These are phyloP conservation scores for Mortierella antarctica DNA, from an alignment of 192 early-diverging fungal species.

Conservation along the genomic window DNA sequence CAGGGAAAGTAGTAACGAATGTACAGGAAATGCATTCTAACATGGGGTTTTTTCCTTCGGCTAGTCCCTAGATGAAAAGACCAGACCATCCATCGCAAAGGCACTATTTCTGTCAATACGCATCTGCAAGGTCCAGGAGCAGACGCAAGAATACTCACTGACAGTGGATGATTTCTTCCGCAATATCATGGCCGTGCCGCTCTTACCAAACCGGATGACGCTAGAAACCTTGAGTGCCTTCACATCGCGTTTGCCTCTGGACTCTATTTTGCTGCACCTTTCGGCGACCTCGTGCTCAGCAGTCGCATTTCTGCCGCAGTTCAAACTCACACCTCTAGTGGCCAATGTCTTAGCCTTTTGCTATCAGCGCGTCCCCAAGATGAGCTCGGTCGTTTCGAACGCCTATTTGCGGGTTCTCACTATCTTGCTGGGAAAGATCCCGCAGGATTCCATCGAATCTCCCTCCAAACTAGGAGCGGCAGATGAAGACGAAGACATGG, in stretches of 20 bases:
- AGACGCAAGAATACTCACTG: not conserved
- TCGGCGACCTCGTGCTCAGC: slow-evolving; percentile 55
- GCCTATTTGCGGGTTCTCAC: slow-evolving; percentile 54
- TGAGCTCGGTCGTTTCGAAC: slow-evolving; percentile 16
- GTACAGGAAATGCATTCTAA: not conserved
- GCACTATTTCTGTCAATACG: slow-evolving; percentile 27
- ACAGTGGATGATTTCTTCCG: slow-evolving; percentile 49
- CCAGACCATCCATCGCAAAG: slow-evolving; percentile 13
- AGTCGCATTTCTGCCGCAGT: slow-evolving; percentile 51
- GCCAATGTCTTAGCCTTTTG: slow-evolving; percentile 26
- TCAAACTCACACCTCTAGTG: slow-evolving; percentile 22
- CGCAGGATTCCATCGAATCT: slow-evolving; percentile 20
- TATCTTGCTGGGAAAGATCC: slow-evolving; percentile 42
- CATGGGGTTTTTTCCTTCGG: not conserved
- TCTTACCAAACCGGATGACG: slow-evolving; percentile 58
- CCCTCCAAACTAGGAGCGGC: slow-evolving; percentile 13
- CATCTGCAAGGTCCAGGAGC: slow-evolving; percentile 17
- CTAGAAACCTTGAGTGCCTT: slow-evolving; percentile 51
- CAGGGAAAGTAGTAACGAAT: not conserved
- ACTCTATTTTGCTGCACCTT: slow-evolving; percentile 47
- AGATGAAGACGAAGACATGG: slow-evolving; percentile 57
- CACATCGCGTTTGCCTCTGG: slow-evolving; percentile 53
- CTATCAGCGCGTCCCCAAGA: slow-evolving; percentile 32
- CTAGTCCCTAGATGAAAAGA: slow-evolving; percentile 43
- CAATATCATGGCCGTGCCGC: slow-evolving; percentile 63